phyloP scores from a whole-genome alignment of 2,329 filamentous ascomycete species.

The Trichoderma cornu-damae region DNA sequence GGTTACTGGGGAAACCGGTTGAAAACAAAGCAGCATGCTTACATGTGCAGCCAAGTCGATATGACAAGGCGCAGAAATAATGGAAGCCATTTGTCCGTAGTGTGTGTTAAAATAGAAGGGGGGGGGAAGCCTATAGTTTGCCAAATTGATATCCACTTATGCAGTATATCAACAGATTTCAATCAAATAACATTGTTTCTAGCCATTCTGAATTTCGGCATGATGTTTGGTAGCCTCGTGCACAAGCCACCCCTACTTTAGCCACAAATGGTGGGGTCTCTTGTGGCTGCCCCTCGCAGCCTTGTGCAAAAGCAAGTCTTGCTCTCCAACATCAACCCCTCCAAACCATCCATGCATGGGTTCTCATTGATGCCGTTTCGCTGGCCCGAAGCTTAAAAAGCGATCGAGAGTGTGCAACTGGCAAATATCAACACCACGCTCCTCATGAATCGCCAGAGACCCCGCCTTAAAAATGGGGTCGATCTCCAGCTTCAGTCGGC shows the following conservation, averaged over 20 bases:
- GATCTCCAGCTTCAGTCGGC: constrained; percentile 52
- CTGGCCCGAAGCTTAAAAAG: not conserved
- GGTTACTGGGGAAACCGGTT: no score
- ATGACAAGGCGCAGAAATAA: no score
- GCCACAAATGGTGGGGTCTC: constrained; percentile 12
- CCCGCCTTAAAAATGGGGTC: constrained; percentile 44
- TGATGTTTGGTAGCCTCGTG: not conserved
- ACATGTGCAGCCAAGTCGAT: no score
- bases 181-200: no score
- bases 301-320: constrained; percentile 3
- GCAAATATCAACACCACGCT: not conserved
- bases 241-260: not conserved
- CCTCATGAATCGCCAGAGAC: constrained; percentile 34
- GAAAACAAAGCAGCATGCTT: no score
- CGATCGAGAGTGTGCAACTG: not conserved
- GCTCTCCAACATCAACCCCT: constrained; percentile 5
- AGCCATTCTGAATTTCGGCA: no score
- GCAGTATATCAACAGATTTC: not conserved
- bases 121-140: no score
- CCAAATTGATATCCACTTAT: no score
- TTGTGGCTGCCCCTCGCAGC: not conserved
- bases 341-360: not conserved
- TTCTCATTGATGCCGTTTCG: constrained; percentile 2
- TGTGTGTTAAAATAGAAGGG: no score
- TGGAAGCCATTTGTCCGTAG: no score